Conservation (phyloP, 192 early-diverging fungal species). For the Coemansia pectinata region DNA sequence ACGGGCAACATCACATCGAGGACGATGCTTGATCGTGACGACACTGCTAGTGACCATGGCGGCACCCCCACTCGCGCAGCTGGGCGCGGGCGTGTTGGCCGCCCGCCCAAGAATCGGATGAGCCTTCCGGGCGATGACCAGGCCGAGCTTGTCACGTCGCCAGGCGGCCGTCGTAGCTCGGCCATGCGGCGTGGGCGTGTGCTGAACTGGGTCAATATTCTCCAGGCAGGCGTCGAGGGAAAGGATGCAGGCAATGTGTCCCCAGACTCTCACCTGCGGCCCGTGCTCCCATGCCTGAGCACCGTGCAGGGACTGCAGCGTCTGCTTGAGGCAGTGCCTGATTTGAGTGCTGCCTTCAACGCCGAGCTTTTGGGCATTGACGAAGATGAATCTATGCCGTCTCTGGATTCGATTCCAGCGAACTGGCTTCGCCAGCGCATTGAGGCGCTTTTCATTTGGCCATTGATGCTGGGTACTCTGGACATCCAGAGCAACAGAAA, state of each 20-base stretch:
- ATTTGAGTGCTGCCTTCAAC: conserved; percentile 46
- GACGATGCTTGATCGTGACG: conserved; percentile 6
- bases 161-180: conserved; percentile 10
- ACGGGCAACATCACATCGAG: conserved; percentile 9
- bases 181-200: conserved; percentile 44
- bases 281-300: conserved; percentile 38
- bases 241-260: neutral
- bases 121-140: neutral
- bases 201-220: conserved; percentile 48
- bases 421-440: conserved; percentile 47
- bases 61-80: conserved; percentile 19
- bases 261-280: conserved; percentile 31
- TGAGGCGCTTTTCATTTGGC: conserved; percentile 52
- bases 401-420: conserved; percentile 33
- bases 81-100: neutral
- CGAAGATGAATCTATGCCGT: conserved; percentile 26
- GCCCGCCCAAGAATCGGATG: neutral
- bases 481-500: conserved; percentile 24
- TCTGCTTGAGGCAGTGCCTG: conserved; percentile 38
- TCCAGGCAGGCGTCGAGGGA: conserved; percentile 38
- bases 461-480: conserved; percentile 48
- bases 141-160: neutral
- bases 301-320: conserved; percentile 39
- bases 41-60: neutral
- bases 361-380: conserved; percentile 43